phyloP scores from a whole-genome alignment of 2,329 filamentous ascomycete genomes.

The Sodiomyces alkalinus region DNA sequence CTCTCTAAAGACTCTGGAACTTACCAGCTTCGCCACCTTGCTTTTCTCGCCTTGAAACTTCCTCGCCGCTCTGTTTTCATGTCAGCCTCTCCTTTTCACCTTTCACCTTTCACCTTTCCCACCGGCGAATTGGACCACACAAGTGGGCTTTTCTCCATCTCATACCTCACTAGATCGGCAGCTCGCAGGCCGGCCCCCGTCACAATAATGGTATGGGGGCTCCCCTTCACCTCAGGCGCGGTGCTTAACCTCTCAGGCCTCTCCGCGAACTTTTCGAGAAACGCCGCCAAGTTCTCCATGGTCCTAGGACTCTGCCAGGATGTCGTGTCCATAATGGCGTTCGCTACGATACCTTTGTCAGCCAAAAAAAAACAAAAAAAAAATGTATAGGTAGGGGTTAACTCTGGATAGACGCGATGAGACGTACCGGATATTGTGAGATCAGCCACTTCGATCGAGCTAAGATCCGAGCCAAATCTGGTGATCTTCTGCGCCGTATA shows the following conservation, averaged over 20 bases:
- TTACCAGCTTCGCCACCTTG: conserved; percentile 65
- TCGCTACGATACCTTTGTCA: conserved; percentile 34
- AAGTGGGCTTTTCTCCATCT: no score
- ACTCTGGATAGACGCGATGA: not conserved
- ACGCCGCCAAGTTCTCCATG: conserved; percentile 60
- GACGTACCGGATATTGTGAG: conserved; percentile 58
- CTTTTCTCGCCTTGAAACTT: conserved; percentile 67
- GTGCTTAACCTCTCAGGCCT: conserved; percentile 44
- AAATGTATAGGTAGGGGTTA: conserved; percentile 1
- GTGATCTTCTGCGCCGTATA: conserved; percentile 67
- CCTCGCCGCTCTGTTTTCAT: conserved; percentile 43
- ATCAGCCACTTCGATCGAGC: conserved; percentile 71
- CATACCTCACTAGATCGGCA: conserved; percentile 63
- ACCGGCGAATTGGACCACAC: no score
- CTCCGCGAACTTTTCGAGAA: conserved; percentile 53
- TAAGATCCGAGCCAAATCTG: conserved; percentile 67
- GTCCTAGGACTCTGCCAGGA: conserved; percentile 52
- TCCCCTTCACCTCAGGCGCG: conserved; percentile 52
- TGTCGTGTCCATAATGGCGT: conserved; percentile 65
- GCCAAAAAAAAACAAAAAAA: not conserved
- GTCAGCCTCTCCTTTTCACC: not conserved
- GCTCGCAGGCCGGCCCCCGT: conserved; percentile 72
- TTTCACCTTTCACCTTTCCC: no score
- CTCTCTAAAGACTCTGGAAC: no score
- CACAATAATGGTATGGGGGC: conserved; percentile 81